Evolutionary conservation across 2,329 filamentous ascomycete genomes (phyloP), one percentile per base, ranked within the genome.

Genomic region (Tolypocladium amazonense): DNA sequence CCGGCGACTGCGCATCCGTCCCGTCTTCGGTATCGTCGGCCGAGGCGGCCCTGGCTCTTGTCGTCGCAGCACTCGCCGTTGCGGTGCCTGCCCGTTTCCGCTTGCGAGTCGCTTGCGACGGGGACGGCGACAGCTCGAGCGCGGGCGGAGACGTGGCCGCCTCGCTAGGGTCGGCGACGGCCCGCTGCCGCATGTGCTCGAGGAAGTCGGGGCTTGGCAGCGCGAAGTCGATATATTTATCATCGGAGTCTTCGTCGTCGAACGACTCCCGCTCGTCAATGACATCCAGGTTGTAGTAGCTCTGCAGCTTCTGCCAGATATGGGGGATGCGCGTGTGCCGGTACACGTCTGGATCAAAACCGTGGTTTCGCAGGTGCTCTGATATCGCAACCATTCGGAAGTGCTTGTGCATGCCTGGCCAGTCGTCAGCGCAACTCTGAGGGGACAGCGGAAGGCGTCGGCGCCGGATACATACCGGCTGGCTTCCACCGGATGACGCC

Each of bases 401-500:
- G 73, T 96, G 91, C 72, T 93, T 95, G 77, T 96, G 92, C 81
- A 96, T 89, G 62, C 92, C 90, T 90, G 52, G 7, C 12, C 39
- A 53, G 65, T 61, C 15, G 62, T 60, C 61, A 59, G 62, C 58
- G 33, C 18, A 33, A 15, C 8, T 27, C 20, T 2, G 25, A 27
- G 14, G 23, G 4, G 30, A 57, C 20, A 56, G 41, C 20, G 15
- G 23, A 35, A n/a, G 47, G 8, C 56, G n/a, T 37, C 37, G 27
- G 38, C 20, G 23, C 25, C 20, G 30, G 43, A 35, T 30, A 63
- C 71, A 65, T 71, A 90, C 92, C 93, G 47, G 93, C 93, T n/a
- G 94, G 94, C 72, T 99, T 99, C 88, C 90, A 96, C 70, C 87
- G 84, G 64, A 97, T 92, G 65, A 97, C 88, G 58, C 87, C 91